A percentile compares a stretch with the other conserved stretches of the same genome.
Evolutionary conservation across 768 basidiomycete species (phyloP).

Genomic region (Mycena indigotica): DNA sequence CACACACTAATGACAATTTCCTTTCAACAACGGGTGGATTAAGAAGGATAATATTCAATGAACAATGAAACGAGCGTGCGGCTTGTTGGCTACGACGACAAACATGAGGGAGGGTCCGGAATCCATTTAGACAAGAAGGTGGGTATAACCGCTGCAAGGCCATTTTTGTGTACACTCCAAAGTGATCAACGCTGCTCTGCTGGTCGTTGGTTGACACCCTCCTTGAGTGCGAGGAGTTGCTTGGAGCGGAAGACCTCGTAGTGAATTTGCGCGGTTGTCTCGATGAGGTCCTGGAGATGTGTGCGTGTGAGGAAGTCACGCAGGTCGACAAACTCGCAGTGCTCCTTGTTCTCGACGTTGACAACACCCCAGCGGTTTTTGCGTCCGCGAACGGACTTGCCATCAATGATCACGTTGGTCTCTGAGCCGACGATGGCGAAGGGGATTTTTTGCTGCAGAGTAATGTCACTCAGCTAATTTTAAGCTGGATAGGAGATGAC

Average conservation of each 20-base stretch:
- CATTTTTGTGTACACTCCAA: not conserved
- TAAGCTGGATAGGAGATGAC: too few species aligned
- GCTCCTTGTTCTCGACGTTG: conserved; percentile 93
- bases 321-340: conserved; percentile 98
- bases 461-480: too few species aligned
- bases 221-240: conserved; percentile 95
- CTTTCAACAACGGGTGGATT: too few species aligned
- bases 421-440: conserved; percentile 99
- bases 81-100: not conserved
- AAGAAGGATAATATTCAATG: not conserved
- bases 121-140: not conserved
- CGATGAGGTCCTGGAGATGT: conserved; percentile 97
- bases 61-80: not conserved
- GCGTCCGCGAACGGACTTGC: conserved; percentile 91
- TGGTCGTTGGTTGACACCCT: conserved; percentile 80
- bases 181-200: conserved; percentile 39
- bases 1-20: too few species aligned
- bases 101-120: not conserved
- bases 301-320: conserved; percentile 97
- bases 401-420: conserved; percentile 91
- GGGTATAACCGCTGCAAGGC: not conserved
- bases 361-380: conserved; percentile 99
- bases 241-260: conserved; percentile 99
- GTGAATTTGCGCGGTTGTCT: conserved; percentile 98
- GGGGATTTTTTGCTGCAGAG: conserved; percentile 85